phyloP scores from a whole-genome alignment of 352 stramenopile species.

The Phytopythium montanum region DNA sequence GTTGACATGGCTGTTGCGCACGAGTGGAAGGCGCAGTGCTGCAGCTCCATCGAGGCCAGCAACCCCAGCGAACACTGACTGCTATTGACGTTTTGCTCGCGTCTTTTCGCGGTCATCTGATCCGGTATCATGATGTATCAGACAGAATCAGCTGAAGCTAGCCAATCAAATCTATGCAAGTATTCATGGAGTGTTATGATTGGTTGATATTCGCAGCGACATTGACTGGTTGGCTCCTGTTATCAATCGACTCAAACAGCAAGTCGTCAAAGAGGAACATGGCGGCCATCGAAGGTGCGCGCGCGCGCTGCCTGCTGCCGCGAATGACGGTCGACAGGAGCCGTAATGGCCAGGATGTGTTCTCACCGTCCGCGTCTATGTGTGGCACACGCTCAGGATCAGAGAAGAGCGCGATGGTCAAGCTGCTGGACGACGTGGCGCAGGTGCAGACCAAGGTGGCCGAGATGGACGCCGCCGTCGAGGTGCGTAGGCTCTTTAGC shows the following conservation, averaged over 20 bases:
- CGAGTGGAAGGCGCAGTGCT: not conserved
- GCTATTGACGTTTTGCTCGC: too few relatives aligned
- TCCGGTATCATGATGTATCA: too few relatives aligned
- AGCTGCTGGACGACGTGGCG: conserved; percentile 47
- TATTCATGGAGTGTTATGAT: not conserved
- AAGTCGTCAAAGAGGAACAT: not conserved
- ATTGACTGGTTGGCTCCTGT: not conserved
- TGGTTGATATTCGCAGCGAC: not conserved
- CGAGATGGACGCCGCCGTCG: conserved; percentile 34
- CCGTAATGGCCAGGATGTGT: not conserved
- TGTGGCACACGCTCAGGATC: not conserved
- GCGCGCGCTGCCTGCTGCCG: not conserved
- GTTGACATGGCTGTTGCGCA: not conserved
- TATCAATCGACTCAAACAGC: not conserved
- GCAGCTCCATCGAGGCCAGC: too few relatives aligned
- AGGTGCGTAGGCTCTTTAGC: conserved; percentile 21
- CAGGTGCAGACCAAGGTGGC: conserved; percentile 58
- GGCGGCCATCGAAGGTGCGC: not conserved
- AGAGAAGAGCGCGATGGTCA: conserved; percentile 42
- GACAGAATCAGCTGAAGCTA: too few relatives aligned
- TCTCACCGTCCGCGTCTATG: not conserved
- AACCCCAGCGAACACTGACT: too few relatives aligned
- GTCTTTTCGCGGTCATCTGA: too few relatives aligned
- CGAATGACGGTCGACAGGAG: not conserved
- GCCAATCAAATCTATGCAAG: not conserved